Evolutionary conservation across 2,329 filamentous ascomycete species (phyloP), one percentile per base, ranked within the genome.

Genomic region (Geosmithia flava): DNA sequence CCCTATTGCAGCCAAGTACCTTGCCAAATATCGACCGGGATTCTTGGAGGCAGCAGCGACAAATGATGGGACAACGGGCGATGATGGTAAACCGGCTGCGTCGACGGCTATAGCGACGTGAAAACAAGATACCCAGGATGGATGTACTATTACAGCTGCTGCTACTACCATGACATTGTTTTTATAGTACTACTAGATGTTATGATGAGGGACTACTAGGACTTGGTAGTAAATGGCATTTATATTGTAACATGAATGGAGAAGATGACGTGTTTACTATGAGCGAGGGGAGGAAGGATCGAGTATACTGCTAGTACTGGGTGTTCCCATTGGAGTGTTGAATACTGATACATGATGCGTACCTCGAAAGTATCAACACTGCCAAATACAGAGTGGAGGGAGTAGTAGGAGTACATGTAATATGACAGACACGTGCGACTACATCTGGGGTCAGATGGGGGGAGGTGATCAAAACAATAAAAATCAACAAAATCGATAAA

Each of bases 1-100:
- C 49, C 71, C 79, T 0, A 72, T 81, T 63, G 80, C 80, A 3
- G 72, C 68, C 3, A 83, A 82, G 54, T 81, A 81, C 52, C 67
- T 84, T 20, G 67, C 69, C 33, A 81, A 78, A 59, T 83, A 74
- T 66, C 70, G 80, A 16, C 78, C 78, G 3, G 67, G 62, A 7
- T 81, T 79, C 47, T 43, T 68, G 30, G 64, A 67, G 48, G 55
- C 58, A 37, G 60, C 58, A 37, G 55, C 58, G 33, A 60, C 58
- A 37, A 57, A 54, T 33, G 55, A n/a, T 27, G 39, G 39, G 10
- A 46, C 55, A 8, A 51, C 48, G 15, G 37, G 54, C 6, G 51
- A 50, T 17, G 47, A 57, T 30, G 47, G 53, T 23, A 50, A 58
- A 27, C 54, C 60, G 17, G 53, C 59, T 17, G 59, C 59, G 16